Evolutionary conservation across 441 rosid species (phyloP), one percentile per base, ranked within the genome.

Genomic region (Daphne laureola): DNA sequence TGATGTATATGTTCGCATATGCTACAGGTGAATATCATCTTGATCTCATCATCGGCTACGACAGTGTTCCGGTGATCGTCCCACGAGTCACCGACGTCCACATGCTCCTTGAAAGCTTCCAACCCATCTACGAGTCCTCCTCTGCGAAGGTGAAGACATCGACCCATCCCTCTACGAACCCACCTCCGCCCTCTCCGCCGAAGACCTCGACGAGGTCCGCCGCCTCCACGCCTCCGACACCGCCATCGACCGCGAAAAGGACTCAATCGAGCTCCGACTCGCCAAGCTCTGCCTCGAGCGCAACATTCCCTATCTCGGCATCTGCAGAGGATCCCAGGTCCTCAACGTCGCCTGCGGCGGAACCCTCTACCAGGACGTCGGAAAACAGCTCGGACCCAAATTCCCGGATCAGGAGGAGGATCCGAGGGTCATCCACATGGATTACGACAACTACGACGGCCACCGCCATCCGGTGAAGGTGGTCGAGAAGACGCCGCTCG

Each of bases 61-160:
- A 95, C 12, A 89, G 93, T 2, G 97, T 90, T 2, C 95, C 97
- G 3, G 90, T 79, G 1, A 84, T 90, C 18, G 90, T 90, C 17
- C 97, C 95, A 1, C 65, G 97, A 18, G 95, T 86, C 13, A 79
- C 59, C 51, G 95, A 95, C 12, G 80, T 90, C 43, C 84, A 86
- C 68, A 82, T 73, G 89, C 54, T 86, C 17, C 47, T 86, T 3
- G 81, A 86, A 17, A 90, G 97, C 77, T 90, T 90, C 67, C 83
- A 86, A 65, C 95, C 97, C 0, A 84, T 90, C 76, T 93, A 90
- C 25, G 95, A 95, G 93, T 90, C 35, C 87, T 90, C 16, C 90
- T 86, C 0, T 90, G 97, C 42, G 95, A 90, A 74, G 96, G 96
- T 14, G 96, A 87, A 68, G 96, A 87, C 51, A 79, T 87, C 13